Percentiles rank a stretch among this genome's conserved stretches.
Evolutionary conservation across 2,329 filamentous ascomycete genomes (phyloP).

Genomic region (Colletotrichum kahawae): DNA sequence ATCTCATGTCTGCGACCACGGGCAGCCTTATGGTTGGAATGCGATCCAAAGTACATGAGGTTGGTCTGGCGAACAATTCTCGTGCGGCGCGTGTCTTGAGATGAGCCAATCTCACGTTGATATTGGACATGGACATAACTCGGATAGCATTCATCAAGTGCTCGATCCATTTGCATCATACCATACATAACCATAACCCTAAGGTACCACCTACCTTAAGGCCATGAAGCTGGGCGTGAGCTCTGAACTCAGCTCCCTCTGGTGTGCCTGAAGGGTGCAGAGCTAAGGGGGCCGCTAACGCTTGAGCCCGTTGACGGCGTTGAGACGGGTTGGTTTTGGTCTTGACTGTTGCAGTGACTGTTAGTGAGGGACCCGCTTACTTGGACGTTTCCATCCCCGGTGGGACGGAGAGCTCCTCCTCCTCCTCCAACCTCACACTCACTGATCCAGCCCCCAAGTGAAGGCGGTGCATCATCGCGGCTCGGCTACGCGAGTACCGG

Average conservation of each 20-base stretch:
- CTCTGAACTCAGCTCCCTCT: background rate
- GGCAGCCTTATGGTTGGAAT: background rate
- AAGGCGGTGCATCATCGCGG: background rate
- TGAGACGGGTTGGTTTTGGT: background rate
- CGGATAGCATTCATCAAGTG: background rate
- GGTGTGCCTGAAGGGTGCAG: background rate
- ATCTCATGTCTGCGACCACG: background rate
- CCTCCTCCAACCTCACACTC: background rate
- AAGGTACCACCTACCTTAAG: background rate
- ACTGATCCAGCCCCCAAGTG: background rate
- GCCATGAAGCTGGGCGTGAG: background rate
- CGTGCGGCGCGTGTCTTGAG: background rate
- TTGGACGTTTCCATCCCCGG: background rate
- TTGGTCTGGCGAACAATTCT: background rate
- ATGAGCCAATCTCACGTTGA: background rate
- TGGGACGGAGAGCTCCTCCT: background rate
- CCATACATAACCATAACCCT: background rate
- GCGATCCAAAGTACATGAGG: background rate
- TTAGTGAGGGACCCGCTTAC: background rate
- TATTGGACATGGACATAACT: background rate
- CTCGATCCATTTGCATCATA: background rate
- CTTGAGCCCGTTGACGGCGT: conserved; percentile 16
- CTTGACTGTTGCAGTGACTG: background rate
- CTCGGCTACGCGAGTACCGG: background rate
- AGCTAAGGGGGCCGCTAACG: background rate